Evolutionary conservation across 1,284 basidiomycete species (phyloP), one percentile per base, ranked within the genome.

Genomic region (Apiotrichum gracile): DNA sequence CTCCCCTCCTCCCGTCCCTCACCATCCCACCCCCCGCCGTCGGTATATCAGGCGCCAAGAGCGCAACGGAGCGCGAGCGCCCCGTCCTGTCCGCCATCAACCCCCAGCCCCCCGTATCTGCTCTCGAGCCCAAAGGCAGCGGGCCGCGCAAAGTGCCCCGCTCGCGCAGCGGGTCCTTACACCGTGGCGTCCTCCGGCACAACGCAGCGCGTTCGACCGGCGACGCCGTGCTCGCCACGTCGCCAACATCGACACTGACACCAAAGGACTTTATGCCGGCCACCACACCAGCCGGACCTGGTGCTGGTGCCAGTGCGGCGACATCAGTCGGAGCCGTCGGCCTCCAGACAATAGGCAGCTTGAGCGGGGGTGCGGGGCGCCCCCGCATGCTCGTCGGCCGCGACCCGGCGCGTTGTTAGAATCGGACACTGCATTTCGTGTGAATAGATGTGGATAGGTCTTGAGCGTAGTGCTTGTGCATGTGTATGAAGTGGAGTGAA

Each of bases 61-160:
- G 17, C 33, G 40, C 34, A 16, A 33, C 16, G 43, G 27, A 26
- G 27, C 35, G 25, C 13, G 46, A 59, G 27, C 51, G 60, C 8
- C 50, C 52, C 19, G 57, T 58, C 1, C 51, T 66, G 4, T 62
- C 61, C 1, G 35, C 49, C 4, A 62, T 64, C 40, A 54, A 56
- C 40, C 26, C 54, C 0, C 57, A 57, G 24, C 34, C 22, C 7
- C 24, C 49, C 40, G n/a, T 46, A 26, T 39, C 25, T 24, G 19
- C 22, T 10, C 44, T 33, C 22, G 29, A 25, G 27, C 21, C 17
- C 37, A 38, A 37, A 10, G 29, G 12, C 29, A 22, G 17, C 21
- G 35, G 25, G 7, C 22, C 24, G 13, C 41, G 41, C 49, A 50
- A 43, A n/a, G 21, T 44, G 14, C 34, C 34, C 4, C 49, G 41